A percentile compares a stretch with the other conserved stretches of the same genome.
These are phyloP conservation scores for Periglandula ipomoeae DNA, from an alignment of 2,329 filamentous ascomycete species.

Conservation along the genomic window DNA sequence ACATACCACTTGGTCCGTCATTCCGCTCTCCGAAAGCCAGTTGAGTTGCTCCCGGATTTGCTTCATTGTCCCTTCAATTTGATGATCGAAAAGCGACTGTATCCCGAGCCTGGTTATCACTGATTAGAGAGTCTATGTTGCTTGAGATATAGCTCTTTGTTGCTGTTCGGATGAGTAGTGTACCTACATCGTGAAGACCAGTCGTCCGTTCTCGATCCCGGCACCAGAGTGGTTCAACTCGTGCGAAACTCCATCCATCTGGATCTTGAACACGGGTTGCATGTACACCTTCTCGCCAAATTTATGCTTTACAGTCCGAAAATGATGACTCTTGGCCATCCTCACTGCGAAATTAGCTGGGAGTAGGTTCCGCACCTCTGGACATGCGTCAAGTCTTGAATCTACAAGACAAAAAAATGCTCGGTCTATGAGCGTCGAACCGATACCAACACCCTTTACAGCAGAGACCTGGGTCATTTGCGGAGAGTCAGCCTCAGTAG, in stretches of 20 bases:
- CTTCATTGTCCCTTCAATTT: no score
- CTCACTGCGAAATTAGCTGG: slow-evolving; percentile 26
- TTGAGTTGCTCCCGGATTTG: no score
- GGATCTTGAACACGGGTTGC: slow-evolving; percentile 30
- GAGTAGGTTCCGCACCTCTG: slow-evolving; percentile 24
- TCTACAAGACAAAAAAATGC: slow-evolving; percentile 31
- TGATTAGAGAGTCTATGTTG: no score
- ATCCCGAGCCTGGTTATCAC: no score
- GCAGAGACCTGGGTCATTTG: slow-evolving; percentile 25
- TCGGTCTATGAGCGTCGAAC: slow-evolving; percentile 35
- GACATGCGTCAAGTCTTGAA: slow-evolving; percentile 24
- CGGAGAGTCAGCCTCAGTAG: slow-evolving; percentile 16
- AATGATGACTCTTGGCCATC: slow-evolving; percentile 29
- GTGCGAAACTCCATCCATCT: slow-evolving; percentile 33
- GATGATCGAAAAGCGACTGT: no score
- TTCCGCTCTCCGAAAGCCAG: no score
- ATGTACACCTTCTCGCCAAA: slow-evolving; percentile 36
- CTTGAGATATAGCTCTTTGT: no score
- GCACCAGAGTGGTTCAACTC: slow-evolving; percentile 28
- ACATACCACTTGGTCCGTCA: no score
- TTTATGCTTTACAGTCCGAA: slow-evolving; percentile 28
- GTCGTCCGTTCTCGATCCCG: slow-evolving; percentile 29
- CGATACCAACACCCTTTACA: slow-evolving; percentile 37
- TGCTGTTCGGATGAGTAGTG: no score
- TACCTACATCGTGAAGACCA: slow-evolving; percentile 27